Base-by-base conservation (phyloP, 805 yeast species). In the Cyberlindnera nakhonratchasimensis region DNA sequence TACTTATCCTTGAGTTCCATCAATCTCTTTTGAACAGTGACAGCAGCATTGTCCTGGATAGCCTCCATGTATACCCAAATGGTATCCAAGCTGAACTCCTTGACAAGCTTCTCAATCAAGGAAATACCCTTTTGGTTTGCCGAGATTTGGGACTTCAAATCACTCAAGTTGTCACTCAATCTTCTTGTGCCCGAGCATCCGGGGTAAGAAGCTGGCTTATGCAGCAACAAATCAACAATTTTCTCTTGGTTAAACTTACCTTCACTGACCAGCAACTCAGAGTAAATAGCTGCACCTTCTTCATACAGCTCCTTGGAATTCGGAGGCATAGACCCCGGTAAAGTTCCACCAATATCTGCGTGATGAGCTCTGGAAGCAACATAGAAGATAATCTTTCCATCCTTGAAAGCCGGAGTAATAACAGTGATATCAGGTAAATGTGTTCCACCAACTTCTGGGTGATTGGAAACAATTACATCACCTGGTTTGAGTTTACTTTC, bases 291-390 rank as follows among this genome's bases (percentile, higher is more conserved):
- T 2, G 96, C 96, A 34, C 97, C 98, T 64, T 90, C 97, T 58
- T 90, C 90, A 71, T 79, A 83, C 30, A 91, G 65, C 45, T 80
- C 80, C 55, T 81, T 86, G 2, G 96, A 87, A 57, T 84, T 80
- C 9, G 96, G 96, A 13, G 97, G 96, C 89, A 90, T 88, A 0
- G 95, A 84, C 1, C 97, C 97, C 1, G 97, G 96, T 26, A 87
- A 65, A 44, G 83, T 77, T 12, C 96, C 95, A 14, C 98, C 97
- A 57, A 77, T 77, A 48, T 77, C 82, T 19, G 82, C 76, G 58
- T 77, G 83, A 57, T 77, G 82, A 4, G 80, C 82, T 40, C 98
- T 72, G 0, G 96, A 82, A 1, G 97, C 98, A 12, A 87, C 89
- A 71, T 87, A 90, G 61, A 90, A 90, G 21, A 88, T 76, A 26